Base-by-base conservation (phyloP, 192 early-diverging fungal genomes). In the Geranomyces michiganensis region DNA sequence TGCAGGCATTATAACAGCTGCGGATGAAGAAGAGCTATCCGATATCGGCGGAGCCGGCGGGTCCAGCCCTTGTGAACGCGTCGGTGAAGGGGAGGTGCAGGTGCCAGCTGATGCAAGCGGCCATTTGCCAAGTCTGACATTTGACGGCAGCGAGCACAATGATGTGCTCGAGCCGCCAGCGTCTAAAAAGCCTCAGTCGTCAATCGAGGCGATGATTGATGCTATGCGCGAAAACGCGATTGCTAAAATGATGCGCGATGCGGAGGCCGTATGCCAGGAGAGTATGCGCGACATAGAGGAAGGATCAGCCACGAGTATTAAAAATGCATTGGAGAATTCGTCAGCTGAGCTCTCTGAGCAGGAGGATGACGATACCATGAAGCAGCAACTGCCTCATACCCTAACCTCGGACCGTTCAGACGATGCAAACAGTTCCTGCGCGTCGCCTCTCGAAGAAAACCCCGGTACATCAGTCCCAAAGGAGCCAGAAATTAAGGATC, bases 151-250 rank as follows among this genome's bases (percentile, higher is more conserved):
- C 36, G 36, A 41, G 36, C 10, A 7, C 36, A 10, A 10, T 41
- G 36, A 3, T 3, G 5, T 10, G 36, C 36, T 3, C 36, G 36
- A 41, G 10, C 3, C 5, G 36, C 36, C 36, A 10, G 3, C 10
- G 10, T 10, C 51, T 6, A 53, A 53, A 8, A 15, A 24, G 51
- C 51, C 7, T 26, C 19, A 53, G 51, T 53, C 51, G 24, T 53
- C 36, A 3, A 41, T 53, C 7, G 51, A 53, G 4, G 51, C 51
- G 7, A 24, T 53, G 51, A 53, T 53, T 15, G 51, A 53, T n/a
- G 51, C 51, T n/a, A 53, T 53, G 51, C 51, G 51, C 24, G 51
- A 24, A 7, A 53, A 53, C n/a, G 51, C 51, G 7, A 53, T 53
- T 15, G 7, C 3, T 9, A 53, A 8, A 15, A 24, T 53, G 51